These are phyloP conservation scores for Parathielavia appendiculata DNA, from an alignment of 495 filamentous ascomycete genomes.

Conservation along the genomic window DNA sequence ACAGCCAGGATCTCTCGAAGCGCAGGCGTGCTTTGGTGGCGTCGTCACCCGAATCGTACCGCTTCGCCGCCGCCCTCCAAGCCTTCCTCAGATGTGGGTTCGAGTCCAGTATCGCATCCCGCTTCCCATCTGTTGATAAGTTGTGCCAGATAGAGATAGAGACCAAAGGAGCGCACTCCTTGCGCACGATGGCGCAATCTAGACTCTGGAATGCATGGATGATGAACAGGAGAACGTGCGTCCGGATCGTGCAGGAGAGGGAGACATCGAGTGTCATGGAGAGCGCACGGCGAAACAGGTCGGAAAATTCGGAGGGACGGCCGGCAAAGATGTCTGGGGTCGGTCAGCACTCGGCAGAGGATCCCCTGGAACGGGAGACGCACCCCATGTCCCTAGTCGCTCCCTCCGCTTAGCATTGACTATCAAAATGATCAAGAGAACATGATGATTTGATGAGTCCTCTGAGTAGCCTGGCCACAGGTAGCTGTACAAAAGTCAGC, in stretches of 20 bases:
- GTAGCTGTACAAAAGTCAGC: slow-evolving; percentile 52
- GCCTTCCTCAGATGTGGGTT: slow-evolving; percentile 70
- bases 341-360: slow-evolving; percentile 9
- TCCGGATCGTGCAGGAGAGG: slow-evolving; percentile 62
- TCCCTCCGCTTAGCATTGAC: slow-evolving; percentile 85
- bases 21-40: slow-evolving; percentile 67
- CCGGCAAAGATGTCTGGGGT: slow-evolving; percentile 61
- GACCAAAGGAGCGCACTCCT: slow-evolving; percentile 92
- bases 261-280: slow-evolving; percentile 83
- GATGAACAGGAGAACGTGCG: slow-evolving; percentile 77
- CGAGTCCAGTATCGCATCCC: slow-evolving; percentile 64
- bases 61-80: slow-evolving; percentile 82
- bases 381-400: slow-evolving; percentile 75
- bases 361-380: not conserved
- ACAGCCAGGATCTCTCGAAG: slow-evolving; percentile 94
- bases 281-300: slow-evolving; percentile 81
- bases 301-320: slow-evolving; percentile 76
- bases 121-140: slow-evolving; percentile 62
- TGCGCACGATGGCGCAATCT: slow-evolving; percentile 81
- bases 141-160: slow-evolving; percentile 96
- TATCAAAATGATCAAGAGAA: slow-evolving; percentile 76
- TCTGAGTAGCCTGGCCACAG: slow-evolving; percentile 93
- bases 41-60: slow-evolving; percentile 85
- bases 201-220: slow-evolving; percentile 91
- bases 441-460: slow-evolving; percentile 83